These are phyloP conservation scores for Penicillium sp. DNA, from an alignment of 2,329 filamentous ascomycete genomes.

Conservation along the genomic window DNA sequence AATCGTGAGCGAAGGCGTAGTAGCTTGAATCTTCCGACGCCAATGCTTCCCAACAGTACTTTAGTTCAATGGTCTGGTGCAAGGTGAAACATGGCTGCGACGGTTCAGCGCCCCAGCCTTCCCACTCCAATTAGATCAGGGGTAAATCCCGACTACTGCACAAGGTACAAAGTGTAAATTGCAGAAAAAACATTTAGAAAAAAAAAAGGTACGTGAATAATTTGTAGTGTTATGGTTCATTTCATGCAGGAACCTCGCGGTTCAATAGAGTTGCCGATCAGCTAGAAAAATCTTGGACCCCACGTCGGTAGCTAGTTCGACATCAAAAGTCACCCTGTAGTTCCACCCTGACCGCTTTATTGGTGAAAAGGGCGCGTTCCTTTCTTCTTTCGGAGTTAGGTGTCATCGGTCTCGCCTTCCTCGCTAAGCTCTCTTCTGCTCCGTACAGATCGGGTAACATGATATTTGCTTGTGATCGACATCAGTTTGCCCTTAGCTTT, in stretches of 20 bases:
- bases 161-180: background rate
- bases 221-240: background rate
- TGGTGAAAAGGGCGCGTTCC: background rate
- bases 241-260: slow-evolving; percentile 17
- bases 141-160: background rate
- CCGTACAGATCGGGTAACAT: background rate
- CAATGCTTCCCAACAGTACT: slow-evolving; percentile 7
- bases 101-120: slow-evolving; percentile 9
- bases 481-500: background rate
- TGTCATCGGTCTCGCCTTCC: background rate
- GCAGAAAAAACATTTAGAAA: background rate
- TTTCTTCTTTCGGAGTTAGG: background rate
- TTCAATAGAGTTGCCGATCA: slow-evolving; percentile 25
- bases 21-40: slow-evolving; percentile 7
- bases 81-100: slow-evolving; percentile 31
- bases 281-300: slow-evolving; percentile 10
- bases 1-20: background rate
- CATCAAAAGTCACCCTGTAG: background rate
- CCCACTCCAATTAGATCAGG: slow-evolving; percentile 9
- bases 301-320: slow-evolving; percentile 17
- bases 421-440: background rate
- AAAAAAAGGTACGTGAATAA: background rate
- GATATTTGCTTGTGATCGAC: background rate
- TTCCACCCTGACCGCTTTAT: background rate
- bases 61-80: slow-evolving; percentile 4